Evolutionary conservation across 495 filamentous ascomycete genomes (phyloP).

Genomic region (Annulohypoxylon bovei): DNA sequence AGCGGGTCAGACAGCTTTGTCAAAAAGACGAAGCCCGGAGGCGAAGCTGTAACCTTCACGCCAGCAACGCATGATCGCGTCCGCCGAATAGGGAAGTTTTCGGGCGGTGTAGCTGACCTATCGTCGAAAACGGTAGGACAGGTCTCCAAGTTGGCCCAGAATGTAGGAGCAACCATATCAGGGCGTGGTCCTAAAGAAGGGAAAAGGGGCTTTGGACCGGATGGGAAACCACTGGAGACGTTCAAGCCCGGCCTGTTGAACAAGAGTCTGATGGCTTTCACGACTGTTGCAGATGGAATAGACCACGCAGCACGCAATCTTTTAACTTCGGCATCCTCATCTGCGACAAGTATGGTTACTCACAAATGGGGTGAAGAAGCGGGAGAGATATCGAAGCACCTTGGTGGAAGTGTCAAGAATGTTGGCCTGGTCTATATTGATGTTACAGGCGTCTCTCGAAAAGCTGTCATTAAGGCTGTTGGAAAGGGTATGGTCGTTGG

Average conservation of each 20-base stretch:
- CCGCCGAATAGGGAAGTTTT: slow-evolving; percentile 84
- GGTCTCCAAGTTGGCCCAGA: slow-evolving; percentile 83
- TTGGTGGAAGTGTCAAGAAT: slow-evolving; percentile 91
- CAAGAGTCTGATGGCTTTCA: slow-evolving; percentile 94
- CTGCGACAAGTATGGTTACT: slow-evolving; percentile 80
- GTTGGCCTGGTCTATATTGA: slow-evolving; percentile 99
- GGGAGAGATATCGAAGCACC: slow-evolving; percentile 71
- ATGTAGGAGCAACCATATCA: slow-evolving; percentile 78
- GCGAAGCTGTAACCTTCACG: slow-evolving; percentile 86
- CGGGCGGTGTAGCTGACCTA: slow-evolving; percentile 76
- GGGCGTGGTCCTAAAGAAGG: slow-evolving; percentile 64
- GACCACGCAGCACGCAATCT: slow-evolving; percentile 83
- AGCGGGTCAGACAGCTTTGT: slow-evolving; percentile 83
- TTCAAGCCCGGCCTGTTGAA: slow-evolving; percentile 94
- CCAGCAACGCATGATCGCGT: slow-evolving; percentile 85
- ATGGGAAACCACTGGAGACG: slow-evolving; percentile 66
- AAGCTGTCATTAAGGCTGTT: slow-evolving; percentile 89
- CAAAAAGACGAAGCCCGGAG: slow-evolving; percentile 75
- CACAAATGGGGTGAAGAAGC: slow-evolving; percentile 90
- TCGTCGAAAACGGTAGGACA: slow-evolving; percentile 85
- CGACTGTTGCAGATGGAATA: slow-evolving; percentile 92
- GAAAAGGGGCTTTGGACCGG: slow-evolving; percentile 66
- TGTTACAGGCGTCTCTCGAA: slow-evolving; percentile 86
- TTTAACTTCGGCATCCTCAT: slow-evolving; percentile 74
- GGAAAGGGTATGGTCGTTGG: slow-evolving; percentile 99